Base-by-base conservation (phyloP, 1,284 basidiomycete genomes). In the Ceratobasidium sp. region DNA sequence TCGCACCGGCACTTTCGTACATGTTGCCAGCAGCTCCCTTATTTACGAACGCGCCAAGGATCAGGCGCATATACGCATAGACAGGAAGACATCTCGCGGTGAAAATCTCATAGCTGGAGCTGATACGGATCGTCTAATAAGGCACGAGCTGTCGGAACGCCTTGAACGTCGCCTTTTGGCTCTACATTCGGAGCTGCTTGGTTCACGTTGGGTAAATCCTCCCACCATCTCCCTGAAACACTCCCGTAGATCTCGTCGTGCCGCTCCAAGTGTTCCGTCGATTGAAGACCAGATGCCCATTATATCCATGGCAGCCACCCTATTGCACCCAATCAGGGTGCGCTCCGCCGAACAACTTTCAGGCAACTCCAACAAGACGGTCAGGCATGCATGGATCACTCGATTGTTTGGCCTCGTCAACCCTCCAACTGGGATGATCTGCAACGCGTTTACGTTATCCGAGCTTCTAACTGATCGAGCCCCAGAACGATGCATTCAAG, bases 111-210 rank as follows among this genome's bases (percentile, higher is more conserved):
- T 66, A 9, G 40, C 64, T 8, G 44, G 22, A 32, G 46, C 44
- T 32, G 64, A 66, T 32, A 22, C 32, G 25, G 46, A 66, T 19
- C 43, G 64, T 17, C 44, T 66, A 7, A 66, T 66, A 22, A 66
- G 51, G 29, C 44, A 66, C 2, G 64, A 51, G 5, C 32, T 66
- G 19, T 15, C 44, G 15, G 64, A 66, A 32, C 64, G 64, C 17
- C 40, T 51, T 7, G 32, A 49, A 5, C 13, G 37, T 25, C 43
- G 64, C 6, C 64, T 66, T 15, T 29, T 51, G 11, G 44, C 43
- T 32, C 32, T 66, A 1, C 64, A 66, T 25, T 51, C 15, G 3
- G 44, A 51, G 17, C 46, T 66, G 29, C 29, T 66, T 49, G 22
- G 49, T 34, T 25, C 22, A 11, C 13, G 13, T 32, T 37, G 57